Evolutionary conservation across 257 asterid species (phyloP).

Genomic region (Fraxinus cuspidata): DNA sequence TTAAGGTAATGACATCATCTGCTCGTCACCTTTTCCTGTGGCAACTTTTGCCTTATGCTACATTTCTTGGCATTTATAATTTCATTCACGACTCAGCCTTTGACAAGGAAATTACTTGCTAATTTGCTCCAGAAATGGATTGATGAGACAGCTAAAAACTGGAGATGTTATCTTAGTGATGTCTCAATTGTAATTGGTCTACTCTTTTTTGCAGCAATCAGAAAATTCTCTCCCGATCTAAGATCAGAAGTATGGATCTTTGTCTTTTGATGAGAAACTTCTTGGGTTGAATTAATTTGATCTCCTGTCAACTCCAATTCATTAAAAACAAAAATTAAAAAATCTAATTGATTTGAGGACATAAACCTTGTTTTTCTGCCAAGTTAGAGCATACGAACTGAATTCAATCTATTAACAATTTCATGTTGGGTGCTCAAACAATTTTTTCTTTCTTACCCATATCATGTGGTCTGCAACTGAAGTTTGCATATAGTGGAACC

Average conservation of each 20-base stretch:
- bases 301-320: neutral
- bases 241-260: neutral
- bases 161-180: neutral
- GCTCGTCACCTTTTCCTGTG: neutral
- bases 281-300: neutral
- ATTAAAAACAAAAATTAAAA: neutral
- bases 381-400: neutral
- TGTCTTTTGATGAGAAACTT: neutral
- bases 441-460: neutral
- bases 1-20: conserved; percentile 53
- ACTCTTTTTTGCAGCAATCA: neutral
- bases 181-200: neutral
- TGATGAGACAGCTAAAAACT: neutral
- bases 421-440: neutral
- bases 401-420: neutral
- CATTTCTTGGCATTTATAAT: neutral
- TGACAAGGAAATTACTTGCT: neutral
- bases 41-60: conserved; percentile 1
- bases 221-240: neutral
- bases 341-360: neutral
- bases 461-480: neutral
- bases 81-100: neutral
- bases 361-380: neutral
- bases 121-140: neutral
- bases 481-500: neutral